phyloP scores from a whole-genome alignment of 169 alveolate species.

The Plasmodium knowlesi region DNA sequence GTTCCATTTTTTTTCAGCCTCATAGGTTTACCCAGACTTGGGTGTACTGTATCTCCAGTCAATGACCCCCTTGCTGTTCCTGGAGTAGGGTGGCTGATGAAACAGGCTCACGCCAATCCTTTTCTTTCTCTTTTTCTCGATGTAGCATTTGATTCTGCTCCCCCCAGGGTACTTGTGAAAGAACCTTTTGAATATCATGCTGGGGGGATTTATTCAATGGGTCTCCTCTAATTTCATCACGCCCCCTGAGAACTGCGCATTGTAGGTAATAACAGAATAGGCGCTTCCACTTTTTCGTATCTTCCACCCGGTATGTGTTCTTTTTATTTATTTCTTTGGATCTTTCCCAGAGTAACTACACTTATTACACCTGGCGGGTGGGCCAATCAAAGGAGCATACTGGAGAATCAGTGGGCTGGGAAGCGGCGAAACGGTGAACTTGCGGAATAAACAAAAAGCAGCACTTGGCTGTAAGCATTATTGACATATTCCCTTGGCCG shows the following conservation, averaged over 20 bases:
- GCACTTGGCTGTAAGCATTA: neutral
- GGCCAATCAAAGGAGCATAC: neutral
- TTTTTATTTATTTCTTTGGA: neutral
- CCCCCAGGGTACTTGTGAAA: conserved; percentile 74
- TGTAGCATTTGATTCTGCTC: conserved; percentile 66
- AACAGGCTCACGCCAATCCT: conserved; percentile 26
- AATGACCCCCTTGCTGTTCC: conserved; percentile 34
- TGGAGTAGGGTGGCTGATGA: conserved; percentile 63
- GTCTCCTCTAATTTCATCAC: neutral
- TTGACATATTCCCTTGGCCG: neutral
- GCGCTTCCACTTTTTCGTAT: neutral
- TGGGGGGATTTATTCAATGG: neutral
- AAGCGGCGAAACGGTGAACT: neutral
- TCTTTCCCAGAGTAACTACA: neutral
- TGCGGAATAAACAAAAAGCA: neutral
- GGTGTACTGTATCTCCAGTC: conserved; percentile 81
- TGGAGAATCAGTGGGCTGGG: neutral
- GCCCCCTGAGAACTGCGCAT: neutral
- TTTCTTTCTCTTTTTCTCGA: conserved; percentile 54
- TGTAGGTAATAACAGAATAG: neutral
- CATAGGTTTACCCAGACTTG: conserved; percentile 69
- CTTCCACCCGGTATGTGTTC: neutral
- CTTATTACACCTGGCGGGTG: neutral
- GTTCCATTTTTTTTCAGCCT: neutral
- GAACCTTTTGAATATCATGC: conserved; percentile 66